Base-by-base conservation (phyloP, 345 rosid genomes). In the Firmiana major region DNA sequence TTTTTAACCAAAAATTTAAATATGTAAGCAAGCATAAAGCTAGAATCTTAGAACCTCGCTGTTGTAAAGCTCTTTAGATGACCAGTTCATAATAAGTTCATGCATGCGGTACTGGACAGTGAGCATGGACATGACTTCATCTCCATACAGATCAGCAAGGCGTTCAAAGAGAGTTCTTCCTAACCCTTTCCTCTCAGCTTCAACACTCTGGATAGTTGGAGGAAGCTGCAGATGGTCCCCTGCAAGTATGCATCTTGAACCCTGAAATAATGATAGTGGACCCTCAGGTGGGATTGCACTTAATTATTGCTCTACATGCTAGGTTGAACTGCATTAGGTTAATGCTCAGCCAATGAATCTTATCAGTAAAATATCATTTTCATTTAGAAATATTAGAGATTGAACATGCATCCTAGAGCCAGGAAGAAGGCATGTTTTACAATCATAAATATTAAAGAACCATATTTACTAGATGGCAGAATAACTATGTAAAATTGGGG, bases 191-290 rank as follows among this genome's bases (percentile, higher is more conserved):
- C 84, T 92, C 85, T 93, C 98, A 74, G 99, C 99, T 86, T 91
- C 98, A 75, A 86, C 89, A 75, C 98, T 92, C 80, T 93, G 99
- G 79, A 93, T 83, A 34, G 98, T 95, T 11, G 99, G 99, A 40
- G 98, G 98, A 79, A 95, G 97, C 81, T 95, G 98, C 75, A 93
- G 97, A 89, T 95, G 98, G 76, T 95, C 98, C 67, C 99, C 99
- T 0, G 92, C 90, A 80, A 95, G 97, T 86, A 93, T 88, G 74
- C 99, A 93, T 83, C 97, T 85, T 64, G 98, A 88, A 55, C 98
- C 98, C 85, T 92, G 87, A 77, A 71, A 83, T 64, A 60, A 69
- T 42, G 51, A 81, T 28, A 54, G 19, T 15, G 31, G 28, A 57
- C 7, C 2, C 36, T 59, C 48, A 76, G 22, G 16, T 5, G 26